Conservation (phyloP, 352 stramenopile species). For the Thraustotheca clavata region DNA sequence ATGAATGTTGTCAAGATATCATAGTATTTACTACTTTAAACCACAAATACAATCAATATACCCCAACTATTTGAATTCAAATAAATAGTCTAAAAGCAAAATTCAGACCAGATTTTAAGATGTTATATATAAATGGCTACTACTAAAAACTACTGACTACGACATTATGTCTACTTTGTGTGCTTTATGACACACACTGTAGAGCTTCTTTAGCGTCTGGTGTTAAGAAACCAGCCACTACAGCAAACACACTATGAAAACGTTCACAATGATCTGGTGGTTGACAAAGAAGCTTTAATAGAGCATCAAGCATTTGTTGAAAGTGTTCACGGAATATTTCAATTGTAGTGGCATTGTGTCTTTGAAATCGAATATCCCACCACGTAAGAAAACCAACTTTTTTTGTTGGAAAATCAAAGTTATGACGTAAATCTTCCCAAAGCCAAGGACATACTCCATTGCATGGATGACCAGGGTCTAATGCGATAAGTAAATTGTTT, state of each 20-base stretch:
- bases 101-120: too few species aligned
- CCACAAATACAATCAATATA: too few species aligned
- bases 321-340: neutral
- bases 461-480: neutral
- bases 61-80: too few species aligned
- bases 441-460: neutral
- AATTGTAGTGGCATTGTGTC: neutral
- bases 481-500: neutral
- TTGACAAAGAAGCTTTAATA: neutral
- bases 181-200: neutral
- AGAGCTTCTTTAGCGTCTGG: neutral
- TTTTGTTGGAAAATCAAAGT: constrained; percentile 4
- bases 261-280: neutral
- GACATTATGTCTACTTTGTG: too few species aligned
- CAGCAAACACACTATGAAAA: neutral
- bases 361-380: neutral
- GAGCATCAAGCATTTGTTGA: neutral
- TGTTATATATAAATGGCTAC: too few species aligned
- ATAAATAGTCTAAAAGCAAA: too few species aligned
- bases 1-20: too few species aligned
- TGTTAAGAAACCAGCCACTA: neutral
- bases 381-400: neutral
- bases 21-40: too few species aligned
- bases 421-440: neutral
- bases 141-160: too few species aligned